A percentile compares a stretch with the other conserved stretches of the same genome.
Conservation (phyloP, 805 yeast species). For the Saccharomycopsis malanga region DNA sequence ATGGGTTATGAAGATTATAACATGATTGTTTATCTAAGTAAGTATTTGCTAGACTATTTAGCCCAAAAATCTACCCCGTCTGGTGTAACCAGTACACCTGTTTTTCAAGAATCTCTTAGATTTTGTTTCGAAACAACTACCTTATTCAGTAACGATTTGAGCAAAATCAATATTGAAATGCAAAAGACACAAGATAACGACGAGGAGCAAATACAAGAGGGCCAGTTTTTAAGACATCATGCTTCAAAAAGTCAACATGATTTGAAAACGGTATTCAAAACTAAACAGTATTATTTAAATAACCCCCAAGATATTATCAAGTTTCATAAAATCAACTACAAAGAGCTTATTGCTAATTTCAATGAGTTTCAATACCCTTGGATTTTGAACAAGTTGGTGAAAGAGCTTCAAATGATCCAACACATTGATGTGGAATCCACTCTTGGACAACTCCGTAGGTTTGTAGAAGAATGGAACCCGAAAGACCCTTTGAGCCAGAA, state of each 20-base stretch:
- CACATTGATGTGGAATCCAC: slow-evolving; percentile 30
- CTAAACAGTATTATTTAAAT: slow-evolving; percentile 9
- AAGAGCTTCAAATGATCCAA: slow-evolving; percentile 33
- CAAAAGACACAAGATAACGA: slow-evolving; percentile 9
- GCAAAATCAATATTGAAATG: slow-evolving; percentile 1
- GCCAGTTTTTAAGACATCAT: slow-evolving; percentile 13
- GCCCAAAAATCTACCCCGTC: too few relatives aligned
- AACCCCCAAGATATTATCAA: slow-evolving; percentile 26
- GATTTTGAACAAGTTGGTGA: slow-evolving; percentile 80
- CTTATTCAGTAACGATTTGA: slow-evolving; percentile 7
- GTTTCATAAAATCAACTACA: slow-evolving; percentile 45
- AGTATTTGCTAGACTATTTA: slow-evolving; percentile 60
- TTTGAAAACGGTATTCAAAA: slow-evolving; percentile 1
- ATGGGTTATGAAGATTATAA: slow-evolving; percentile 80
- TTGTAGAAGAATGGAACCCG: slow-evolving; percentile 83
- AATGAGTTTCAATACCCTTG: slow-evolving; percentile 69
- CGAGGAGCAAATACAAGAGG: slow-evolving; percentile 17
- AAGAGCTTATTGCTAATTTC: slow-evolving; percentile 68
- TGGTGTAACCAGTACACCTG: too few relatives aligned
- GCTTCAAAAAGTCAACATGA: background rate
- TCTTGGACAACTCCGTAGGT: slow-evolving; percentile 50
- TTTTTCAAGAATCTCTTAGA: slow-evolving; percentile 11
- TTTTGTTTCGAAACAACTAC: slow-evolving; percentile 20
- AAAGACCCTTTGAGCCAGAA: slow-evolving; percentile 74
- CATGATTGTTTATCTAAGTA: slow-evolving; percentile 74